Evolutionary conservation across 768 basidiomycete genomes (phyloP).

Genomic region (Naematelia aurantialba): DNA sequence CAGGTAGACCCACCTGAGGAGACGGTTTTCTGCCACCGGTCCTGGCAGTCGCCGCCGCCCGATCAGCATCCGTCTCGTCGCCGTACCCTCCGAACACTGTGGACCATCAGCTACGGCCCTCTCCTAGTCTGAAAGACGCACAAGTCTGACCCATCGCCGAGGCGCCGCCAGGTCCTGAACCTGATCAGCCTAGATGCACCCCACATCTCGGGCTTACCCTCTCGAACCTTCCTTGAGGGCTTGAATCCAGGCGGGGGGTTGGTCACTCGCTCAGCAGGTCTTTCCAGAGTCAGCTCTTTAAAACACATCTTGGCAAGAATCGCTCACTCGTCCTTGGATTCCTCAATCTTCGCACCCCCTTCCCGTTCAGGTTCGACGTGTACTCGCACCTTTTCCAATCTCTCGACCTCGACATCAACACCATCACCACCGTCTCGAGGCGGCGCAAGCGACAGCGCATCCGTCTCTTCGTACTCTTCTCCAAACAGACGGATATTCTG

Average conservation of each 20-base stretch:
- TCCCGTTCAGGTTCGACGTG: slow-evolving; percentile 36
- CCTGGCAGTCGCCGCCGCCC: slow-evolving; percentile 14
- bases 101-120: slow-evolving; percentile 6
- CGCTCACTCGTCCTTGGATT: slow-evolving; percentile 17
- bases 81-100: slow-evolving; percentile 40
- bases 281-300: not conserved
- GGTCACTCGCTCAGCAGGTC: slow-evolving; percentile 14
- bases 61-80: slow-evolving; percentile 37
- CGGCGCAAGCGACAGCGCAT: slow-evolving; percentile 48
- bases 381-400: slow-evolving; percentile 39
- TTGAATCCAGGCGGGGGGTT: slow-evolving; percentile 39
- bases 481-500: slow-evolving; percentile 35
- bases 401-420: slow-evolving; percentile 39
- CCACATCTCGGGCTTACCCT: slow-evolving; percentile 27
- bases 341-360: slow-evolving; percentile 34
- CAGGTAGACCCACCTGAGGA: too few species aligned
- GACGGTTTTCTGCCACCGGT: slow-evolving; percentile 36
- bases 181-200: not conserved
- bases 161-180: slow-evolving; percentile 36
- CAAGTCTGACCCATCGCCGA: slow-evolving; percentile 37
- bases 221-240: slow-evolving; percentile 45
- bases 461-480: slow-evolving; percentile 47
- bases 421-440: slow-evolving; percentile 41
- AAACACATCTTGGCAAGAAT: slow-evolving; percentile 8
- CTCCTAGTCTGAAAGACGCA: slow-evolving; percentile 17